phyloP scores from a whole-genome alignment of 352 stramenopile genomes.

The Ophiocytium majus region DNA sequence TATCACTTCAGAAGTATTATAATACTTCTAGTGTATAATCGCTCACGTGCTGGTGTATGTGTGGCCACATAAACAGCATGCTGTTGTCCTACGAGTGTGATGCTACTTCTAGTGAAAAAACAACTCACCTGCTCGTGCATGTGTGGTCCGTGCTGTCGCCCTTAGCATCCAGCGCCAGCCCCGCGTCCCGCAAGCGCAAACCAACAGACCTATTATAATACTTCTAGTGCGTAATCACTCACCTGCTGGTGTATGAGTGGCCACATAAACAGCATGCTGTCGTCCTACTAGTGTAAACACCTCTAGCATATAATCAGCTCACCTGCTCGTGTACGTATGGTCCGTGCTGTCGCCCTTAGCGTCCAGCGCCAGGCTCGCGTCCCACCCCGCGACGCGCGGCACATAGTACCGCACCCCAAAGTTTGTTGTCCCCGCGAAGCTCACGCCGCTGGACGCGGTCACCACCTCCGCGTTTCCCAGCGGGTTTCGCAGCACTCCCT shows the following conservation, averaged over 20 bases:
- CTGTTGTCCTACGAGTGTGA: too few species aligned
- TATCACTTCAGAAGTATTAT: too few species aligned
- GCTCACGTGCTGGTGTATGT: too few species aligned
- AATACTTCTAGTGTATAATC: too few species aligned
- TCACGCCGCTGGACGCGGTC: slow-evolving; percentile 24
- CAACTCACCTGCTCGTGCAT: slow-evolving; percentile 14
- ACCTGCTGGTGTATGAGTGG: too few species aligned
- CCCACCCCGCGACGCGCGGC: neutral
- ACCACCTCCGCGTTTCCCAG: slow-evolving; percentile 33
- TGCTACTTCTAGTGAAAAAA: neutral
- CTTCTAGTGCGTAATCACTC: too few species aligned
- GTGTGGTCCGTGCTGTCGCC: slow-evolving; percentile 9
- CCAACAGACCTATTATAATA: too few species aligned
- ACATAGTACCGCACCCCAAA: slow-evolving; percentile 18
- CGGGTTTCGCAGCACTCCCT: slow-evolving; percentile 27
- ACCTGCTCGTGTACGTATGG: slow-evolving; percentile 8
- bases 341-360: slow-evolving; percentile 18
- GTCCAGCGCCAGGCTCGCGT: slow-evolving; percentile 25
- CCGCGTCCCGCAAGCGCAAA: too few species aligned
- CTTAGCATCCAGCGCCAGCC: slow-evolving; percentile 25
- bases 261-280: too few species aligned
- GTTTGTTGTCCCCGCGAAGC: slow-evolving; percentile 22
- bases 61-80: too few species aligned
- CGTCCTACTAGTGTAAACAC: too few species aligned
- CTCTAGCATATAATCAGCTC: neutral